These are phyloP conservation scores for Cladosporium cucumerinum DNA, from an alignment of 2,329 filamentous ascomycete species.

Conservation along the genomic window DNA sequence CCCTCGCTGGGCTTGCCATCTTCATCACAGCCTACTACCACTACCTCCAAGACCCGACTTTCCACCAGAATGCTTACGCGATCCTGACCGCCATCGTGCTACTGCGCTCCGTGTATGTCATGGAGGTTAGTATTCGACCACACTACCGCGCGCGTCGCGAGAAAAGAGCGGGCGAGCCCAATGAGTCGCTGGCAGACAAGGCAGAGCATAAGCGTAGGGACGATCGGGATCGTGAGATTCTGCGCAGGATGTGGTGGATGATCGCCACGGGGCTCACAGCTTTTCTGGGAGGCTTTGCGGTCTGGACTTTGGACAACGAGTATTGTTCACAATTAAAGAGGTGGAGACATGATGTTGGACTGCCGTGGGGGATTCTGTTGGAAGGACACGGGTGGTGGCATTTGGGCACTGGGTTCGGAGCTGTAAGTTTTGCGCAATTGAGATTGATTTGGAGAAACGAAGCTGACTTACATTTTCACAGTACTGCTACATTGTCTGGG, in stretches of 20 bases:
- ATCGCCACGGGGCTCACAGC: constrained; percentile 64
- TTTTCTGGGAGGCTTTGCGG: constrained; percentile 70
- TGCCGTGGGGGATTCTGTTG: constrained; percentile 77
- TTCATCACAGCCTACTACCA: constrained; percentile 81
- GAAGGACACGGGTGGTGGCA: constrained; percentile 77
- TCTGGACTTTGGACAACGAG: constrained; percentile 79
- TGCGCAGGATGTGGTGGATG: constrained; percentile 73
- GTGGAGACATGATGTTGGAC: constrained; percentile 65
- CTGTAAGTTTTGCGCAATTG: constrained; percentile 41
- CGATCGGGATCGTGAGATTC: constrained; percentile 53
- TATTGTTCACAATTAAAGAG: constrained; percentile 64
- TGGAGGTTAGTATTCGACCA: constrained; percentile 62
- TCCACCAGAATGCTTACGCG: constrained; percentile 78
- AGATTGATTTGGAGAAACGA: neutral
- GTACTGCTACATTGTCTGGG: constrained; percentile 79
- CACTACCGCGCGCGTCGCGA: constrained; percentile 45
- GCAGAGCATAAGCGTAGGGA: constrained; percentile 20
- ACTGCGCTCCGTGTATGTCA: constrained; percentile 46
- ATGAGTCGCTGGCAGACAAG: neutral
- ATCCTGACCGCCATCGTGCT: constrained; percentile 68
- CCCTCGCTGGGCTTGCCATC: constrained; percentile 50
- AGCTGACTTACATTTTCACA: neutral
- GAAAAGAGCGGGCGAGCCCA: constrained; percentile 28
- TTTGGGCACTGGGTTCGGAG: constrained; percentile 72
- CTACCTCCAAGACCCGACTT: constrained; percentile 74